phyloP scores from a whole-genome alignment of 306 rosid genomes.

The Lupinus albus region DNA sequence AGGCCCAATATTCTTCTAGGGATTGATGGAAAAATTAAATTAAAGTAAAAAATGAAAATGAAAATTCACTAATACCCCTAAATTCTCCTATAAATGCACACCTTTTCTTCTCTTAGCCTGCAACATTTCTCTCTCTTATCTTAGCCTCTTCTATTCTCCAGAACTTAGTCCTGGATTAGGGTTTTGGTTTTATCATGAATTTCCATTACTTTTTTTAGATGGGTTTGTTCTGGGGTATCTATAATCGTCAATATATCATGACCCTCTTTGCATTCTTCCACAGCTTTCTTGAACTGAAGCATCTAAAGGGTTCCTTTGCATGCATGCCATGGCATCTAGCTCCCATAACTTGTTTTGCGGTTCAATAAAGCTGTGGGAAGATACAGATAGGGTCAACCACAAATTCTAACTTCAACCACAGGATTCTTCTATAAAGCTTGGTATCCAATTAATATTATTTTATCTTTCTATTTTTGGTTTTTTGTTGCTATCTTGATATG shows the following conservation, averaged over 20 bases:
- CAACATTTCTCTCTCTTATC: not conserved
- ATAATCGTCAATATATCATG: constrained; percentile 41
- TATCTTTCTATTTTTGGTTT: not conserved
- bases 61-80: constrained; percentile 35
- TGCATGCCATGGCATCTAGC: constrained; percentile 50
- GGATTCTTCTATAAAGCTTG: constrained; percentile 5
- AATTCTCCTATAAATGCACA: constrained; percentile 66
- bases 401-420: constrained; percentile 16
- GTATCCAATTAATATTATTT: too few species aligned
- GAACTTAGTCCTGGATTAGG: constrained; percentile 29
- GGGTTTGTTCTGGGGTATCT: constrained; percentile 35
- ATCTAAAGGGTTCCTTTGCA: constrained; percentile 53
- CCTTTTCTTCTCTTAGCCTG: constrained; percentile 53
- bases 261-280: constrained; percentile 96
- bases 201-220: not conserved
- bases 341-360: constrained; percentile 57
- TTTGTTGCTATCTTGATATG: not conserved
- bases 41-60: constrained; percentile 3
- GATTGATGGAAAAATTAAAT: constrained; percentile 58
- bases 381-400: constrained; percentile 72
- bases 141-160: constrained; percentile 32
- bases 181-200: constrained; percentile 39
- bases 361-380: constrained; percentile 99
- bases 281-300: constrained; percentile 99
- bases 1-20: constrained; percentile 97